A percentile compares a stretch with the other conserved stretches of the same genome.
These are phyloP conservation scores for Nigrograna mackinnonii DNA, from an alignment of 2,329 filamentous ascomycete species.

Conservation along the genomic window DNA sequence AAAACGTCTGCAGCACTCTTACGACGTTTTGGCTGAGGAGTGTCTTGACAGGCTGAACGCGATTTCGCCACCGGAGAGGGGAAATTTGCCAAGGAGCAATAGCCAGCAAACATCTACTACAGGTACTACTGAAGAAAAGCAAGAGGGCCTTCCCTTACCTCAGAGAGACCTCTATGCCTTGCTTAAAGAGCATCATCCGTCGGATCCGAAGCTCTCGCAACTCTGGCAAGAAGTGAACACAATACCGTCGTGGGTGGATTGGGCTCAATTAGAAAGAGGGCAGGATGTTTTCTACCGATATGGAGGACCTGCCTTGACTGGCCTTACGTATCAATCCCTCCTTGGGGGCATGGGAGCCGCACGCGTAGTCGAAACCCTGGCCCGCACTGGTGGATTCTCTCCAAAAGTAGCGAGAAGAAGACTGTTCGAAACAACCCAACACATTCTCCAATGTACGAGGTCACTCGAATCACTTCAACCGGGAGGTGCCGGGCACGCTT, in stretches of 20 bases:
- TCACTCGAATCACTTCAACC: constrained; percentile 69
- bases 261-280: constrained; percentile 73
- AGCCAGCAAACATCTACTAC: constrained; percentile 29
- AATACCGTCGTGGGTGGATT: constrained; percentile 76
- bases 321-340: constrained; percentile 66
- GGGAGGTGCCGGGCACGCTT: constrained; percentile 66
- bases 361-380: constrained; percentile 73
- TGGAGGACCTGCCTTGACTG: constrained; percentile 67
- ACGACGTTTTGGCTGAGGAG: constrained; percentile 70
- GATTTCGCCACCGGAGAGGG: constrained; percentile 56
- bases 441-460: constrained; percentile 71
- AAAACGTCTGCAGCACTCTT: constrained; percentile 64
- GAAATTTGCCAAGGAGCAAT: constrained; percentile 43
- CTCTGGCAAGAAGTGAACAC: constrained; percentile 71
- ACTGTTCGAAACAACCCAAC: constrained; percentile 74
- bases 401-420: constrained; percentile 68
- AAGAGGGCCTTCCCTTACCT: constrained; percentile 33
- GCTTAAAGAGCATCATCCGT: constrained; percentile 60
- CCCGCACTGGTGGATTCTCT: constrained; percentile 74
- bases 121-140: constrained; percentile 33
- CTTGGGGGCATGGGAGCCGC: constrained; percentile 74
- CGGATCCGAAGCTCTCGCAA: constrained; percentile 58
- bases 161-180: constrained; percentile 66
- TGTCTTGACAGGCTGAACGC: constrained; percentile 66
- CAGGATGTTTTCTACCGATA: constrained; percentile 81